Conservation (phyloP, 805 yeast genomes). For the Lipomyces yamadae region DNA sequence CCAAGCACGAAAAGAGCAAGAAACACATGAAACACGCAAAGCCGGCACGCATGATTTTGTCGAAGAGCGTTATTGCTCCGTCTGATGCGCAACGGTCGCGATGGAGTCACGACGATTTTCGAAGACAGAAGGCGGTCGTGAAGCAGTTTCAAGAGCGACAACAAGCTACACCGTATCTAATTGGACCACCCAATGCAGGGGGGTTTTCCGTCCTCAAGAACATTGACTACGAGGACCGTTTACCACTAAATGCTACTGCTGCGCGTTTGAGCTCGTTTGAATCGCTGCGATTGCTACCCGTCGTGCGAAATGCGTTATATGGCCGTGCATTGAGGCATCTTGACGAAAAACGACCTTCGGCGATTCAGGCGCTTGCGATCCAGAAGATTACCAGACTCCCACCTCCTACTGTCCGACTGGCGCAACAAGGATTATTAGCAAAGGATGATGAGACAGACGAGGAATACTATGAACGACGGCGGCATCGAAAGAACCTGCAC, state of each 20-base stretch:
- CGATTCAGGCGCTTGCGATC: conserved; percentile 80
- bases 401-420: conserved; percentile 21
- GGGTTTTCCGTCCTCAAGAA: conserved; percentile 42
- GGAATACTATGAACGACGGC: conserved; percentile 26
- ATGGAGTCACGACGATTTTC: conserved; percentile 30
- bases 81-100: conserved; percentile 21
- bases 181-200: conserved; percentile 45
- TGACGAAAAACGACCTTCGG: conserved; percentile 60
- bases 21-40: conserved; percentile 10
- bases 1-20: conserved; percentile 1
- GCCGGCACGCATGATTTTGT: conserved; percentile 19
- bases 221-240: conserved; percentile 41
- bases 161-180: conserved; percentile 16
- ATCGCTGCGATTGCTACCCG: conserved; percentile 69
- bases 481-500: conserved; percentile 15
- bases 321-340: conserved; percentile 52
- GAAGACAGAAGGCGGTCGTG: conserved; percentile 23
- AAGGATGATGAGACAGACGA: conserved; percentile 22
- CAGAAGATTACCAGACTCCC: conserved; percentile 43
- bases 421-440: conserved; percentile 12
- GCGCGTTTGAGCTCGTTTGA: conserved; percentile 65
- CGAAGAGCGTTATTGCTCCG: conserved; percentile 25
- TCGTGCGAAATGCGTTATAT: conserved; percentile 64
- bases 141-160: conserved; percentile 25
- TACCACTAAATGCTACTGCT: conserved; percentile 48